A percentile compares a stretch with the other conserved stretches of the same genome.
phyloP scores from a whole-genome alignment of 1,139 yeast genomes.

The Petasospora rhodanensis region DNA sequence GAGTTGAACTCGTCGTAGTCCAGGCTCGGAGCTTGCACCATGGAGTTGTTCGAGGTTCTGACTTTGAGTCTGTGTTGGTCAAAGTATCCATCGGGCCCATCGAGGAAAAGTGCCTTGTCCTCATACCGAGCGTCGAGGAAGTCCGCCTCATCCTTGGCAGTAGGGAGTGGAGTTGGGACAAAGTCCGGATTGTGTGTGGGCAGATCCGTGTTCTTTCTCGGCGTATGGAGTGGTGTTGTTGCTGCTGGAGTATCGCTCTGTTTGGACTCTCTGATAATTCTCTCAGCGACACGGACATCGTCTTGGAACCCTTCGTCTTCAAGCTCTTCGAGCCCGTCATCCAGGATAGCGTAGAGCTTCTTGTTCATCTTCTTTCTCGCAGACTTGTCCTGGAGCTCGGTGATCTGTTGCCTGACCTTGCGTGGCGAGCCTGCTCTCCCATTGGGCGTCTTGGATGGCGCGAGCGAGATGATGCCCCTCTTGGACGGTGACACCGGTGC shows the following conservation, averaged over 20 bases:
- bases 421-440: slow-evolving; percentile 42
- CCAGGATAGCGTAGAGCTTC: slow-evolving; percentile 33
- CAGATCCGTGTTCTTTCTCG: slow-evolving; percentile 14
- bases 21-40: slow-evolving; percentile 65
- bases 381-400: slow-evolving; percentile 33
- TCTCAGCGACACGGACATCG: slow-evolving; percentile 46
- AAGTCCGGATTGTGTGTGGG: slow-evolving; percentile 27
- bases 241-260: slow-evolving; percentile 10
- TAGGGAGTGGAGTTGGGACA: slow-evolving; percentile 35
- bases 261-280: slow-evolving; percentile 32
- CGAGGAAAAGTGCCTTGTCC: slow-evolving; percentile 62
- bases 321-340: slow-evolving; percentile 35
- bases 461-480: slow-evolving; percentile 20
- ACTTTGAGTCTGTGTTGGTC: slow-evolving; percentile 64
- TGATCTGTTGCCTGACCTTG: slow-evolving; percentile 4
- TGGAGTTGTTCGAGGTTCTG: slow-evolving; percentile 56
- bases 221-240: slow-evolving; percentile 18
- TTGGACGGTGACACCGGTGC: slow-evolving; percentile 26
- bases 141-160: slow-evolving; percentile 29
- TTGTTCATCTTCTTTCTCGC: slow-evolving; percentile 48
- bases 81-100: slow-evolving; percentile 87
- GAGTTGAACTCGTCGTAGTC: slow-evolving; percentile 60
- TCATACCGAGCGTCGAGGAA: slow-evolving; percentile 36
- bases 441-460: slow-evolving; percentile 35
- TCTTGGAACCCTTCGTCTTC: slow-evolving; percentile 31